Conservation (phyloP, 176 grass and related monocot genomes). For the Lolium rigidum region DNA sequence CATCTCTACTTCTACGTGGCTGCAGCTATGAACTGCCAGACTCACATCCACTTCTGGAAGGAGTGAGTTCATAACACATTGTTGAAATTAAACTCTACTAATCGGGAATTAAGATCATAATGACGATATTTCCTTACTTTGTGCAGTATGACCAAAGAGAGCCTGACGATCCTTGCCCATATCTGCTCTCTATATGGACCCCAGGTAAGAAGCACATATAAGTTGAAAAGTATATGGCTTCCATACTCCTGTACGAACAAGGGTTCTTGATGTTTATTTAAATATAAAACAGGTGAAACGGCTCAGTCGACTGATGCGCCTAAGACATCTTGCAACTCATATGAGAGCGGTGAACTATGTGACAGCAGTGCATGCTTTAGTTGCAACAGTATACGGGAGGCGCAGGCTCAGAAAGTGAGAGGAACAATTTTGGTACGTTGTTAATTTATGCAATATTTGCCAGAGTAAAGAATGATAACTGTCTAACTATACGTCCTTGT, state of each 20-base stretch:
- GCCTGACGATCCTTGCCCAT: conserved; percentile 75
- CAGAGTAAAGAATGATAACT: neutral
- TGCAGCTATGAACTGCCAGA: conserved; percentile 86
- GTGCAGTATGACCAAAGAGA: conserved; percentile 72
- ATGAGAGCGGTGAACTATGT: conserved; percentile 63
- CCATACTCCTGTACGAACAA: neutral
- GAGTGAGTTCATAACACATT: conserved; percentile 53
- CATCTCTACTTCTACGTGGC: conserved; percentile 34
- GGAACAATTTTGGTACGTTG: conserved; percentile 70
- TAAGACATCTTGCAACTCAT: conserved; percentile 59
- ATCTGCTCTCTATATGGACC: conserved; percentile 84
- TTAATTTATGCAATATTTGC: conserved; percentile 16
- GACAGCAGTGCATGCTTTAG: conserved; percentile 57
- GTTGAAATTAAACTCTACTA: neutral
- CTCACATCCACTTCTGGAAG: conserved; percentile 68
- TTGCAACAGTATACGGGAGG: conserved; percentile 74
- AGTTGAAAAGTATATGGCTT: neutral
- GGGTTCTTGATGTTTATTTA: conserved; percentile 2
- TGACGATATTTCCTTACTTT: conserved; percentile 37
- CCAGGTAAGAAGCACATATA: conserved; percentile 56
- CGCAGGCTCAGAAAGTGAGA: conserved; percentile 64
- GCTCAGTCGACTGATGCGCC: conserved; percentile 84
- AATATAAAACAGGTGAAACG: conserved; percentile 70
- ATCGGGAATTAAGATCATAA: conserved; percentile 17
- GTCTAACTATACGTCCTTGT: neutral